A percentile compares a stretch with the other conserved stretches of the same genome.
Evolutionary conservation across 257 asterid genomes (phyloP).

Genomic region (Petrea volubilis): DNA sequence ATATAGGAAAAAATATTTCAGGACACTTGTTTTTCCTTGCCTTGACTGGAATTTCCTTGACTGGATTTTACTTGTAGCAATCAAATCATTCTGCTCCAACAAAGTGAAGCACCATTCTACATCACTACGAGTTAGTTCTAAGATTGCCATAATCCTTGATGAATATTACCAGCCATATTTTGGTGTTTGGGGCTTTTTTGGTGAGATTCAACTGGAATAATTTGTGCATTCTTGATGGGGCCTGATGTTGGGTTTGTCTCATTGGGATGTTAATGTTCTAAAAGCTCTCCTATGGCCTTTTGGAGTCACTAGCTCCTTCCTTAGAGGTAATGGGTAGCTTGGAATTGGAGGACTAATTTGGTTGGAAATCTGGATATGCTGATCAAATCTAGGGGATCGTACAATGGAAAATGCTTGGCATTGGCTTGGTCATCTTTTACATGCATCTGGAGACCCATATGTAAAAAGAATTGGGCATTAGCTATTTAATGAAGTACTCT

Average conservation of each 20-base stretch:
- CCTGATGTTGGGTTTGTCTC: constrained; percentile 26
- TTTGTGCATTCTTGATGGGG: constrained; percentile 19
- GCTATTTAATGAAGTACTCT: neutral
- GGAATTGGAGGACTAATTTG: neutral
- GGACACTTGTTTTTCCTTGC: constrained; percentile 18
- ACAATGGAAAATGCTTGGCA: neutral
- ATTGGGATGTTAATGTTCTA: constrained; percentile 9
- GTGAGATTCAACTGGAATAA: constrained; percentile 4
- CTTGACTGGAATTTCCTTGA: constrained; percentile 22
- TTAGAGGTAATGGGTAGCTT: constrained; percentile 15
- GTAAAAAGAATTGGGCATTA: too few species aligned
- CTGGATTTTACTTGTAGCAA: constrained; percentile 23
- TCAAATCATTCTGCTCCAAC: constrained; percentile 24
- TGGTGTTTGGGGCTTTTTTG: constrained; percentile 26
- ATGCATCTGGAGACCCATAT: too few species aligned
- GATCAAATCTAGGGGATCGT: constrained; percentile 1
- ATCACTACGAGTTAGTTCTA: constrained; percentile 25
- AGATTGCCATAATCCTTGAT: constrained; percentile 25
- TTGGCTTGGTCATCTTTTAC: too few species aligned
- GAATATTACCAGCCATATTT: constrained; percentile 8
- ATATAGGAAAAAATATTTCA: constrained; percentile 13
- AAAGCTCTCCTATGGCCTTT: constrained; percentile 16
- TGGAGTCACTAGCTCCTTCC: constrained; percentile 18
- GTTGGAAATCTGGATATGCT: neutral
- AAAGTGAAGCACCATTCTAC: constrained; percentile 20